Evolutionary conservation across 1,139 yeast genomes (phyloP).

Genomic region (Sugiyamaella sp.): DNA sequence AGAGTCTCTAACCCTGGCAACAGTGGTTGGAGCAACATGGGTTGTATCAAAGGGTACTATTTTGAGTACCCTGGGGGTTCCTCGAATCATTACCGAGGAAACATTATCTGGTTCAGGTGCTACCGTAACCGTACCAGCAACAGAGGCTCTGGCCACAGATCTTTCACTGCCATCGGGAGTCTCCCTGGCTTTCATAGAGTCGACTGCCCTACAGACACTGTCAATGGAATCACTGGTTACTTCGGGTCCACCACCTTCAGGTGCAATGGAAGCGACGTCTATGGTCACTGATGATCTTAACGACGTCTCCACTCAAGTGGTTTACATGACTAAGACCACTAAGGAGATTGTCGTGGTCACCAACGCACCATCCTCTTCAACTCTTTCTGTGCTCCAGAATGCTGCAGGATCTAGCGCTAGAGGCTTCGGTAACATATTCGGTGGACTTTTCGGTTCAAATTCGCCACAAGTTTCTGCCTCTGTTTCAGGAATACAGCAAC

Average conservation of each 20-base stretch:
- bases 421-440: not conserved
- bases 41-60: constrained; percentile 21
- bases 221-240: not conserved
- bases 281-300: not conserved
- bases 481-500: too few species aligned
- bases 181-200: not conserved
- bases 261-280: not conserved
- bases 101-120: not conserved
- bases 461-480: not conserved
- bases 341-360: constrained; percentile 10
- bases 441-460: not conserved
- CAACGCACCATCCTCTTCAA: not conserved
- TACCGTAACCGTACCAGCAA: not conserved
- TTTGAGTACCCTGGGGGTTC: constrained; percentile 16
- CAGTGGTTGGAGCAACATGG: constrained; percentile 22
- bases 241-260: not conserved
- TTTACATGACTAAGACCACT: constrained; percentile 3
- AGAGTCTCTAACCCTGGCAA: constrained; percentile 21
- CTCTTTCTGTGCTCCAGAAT: not conserved
- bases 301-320: constrained; percentile 1
- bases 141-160: not conserved
- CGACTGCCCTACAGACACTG: too few species aligned
- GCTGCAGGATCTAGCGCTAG: not conserved
- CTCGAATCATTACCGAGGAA: not conserved
- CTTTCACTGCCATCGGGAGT: not conserved